These are phyloP conservation scores for Penicillium flavigenum DNA, from an alignment of 495 filamentous ascomycete species.

Conservation along the genomic window DNA sequence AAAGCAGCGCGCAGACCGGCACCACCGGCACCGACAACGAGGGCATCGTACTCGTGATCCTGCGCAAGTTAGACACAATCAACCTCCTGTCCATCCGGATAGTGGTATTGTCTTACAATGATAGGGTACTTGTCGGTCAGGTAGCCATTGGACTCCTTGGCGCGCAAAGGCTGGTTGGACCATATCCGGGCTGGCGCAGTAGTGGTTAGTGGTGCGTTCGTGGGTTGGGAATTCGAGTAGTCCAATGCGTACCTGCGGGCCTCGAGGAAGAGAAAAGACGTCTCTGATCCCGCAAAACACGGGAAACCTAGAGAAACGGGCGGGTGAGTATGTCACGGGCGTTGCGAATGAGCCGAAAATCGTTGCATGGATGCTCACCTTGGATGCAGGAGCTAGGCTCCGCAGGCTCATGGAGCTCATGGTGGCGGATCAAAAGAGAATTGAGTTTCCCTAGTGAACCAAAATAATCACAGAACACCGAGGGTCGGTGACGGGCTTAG, in stretches of 20 bases:
- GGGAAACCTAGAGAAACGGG: constrained; percentile 42
- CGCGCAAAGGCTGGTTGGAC: constrained; percentile 77
- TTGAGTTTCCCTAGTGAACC: constrained; percentile 31
- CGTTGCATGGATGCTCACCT: constrained; percentile 42
- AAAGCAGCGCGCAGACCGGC: constrained; percentile 93
- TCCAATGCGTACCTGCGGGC: constrained; percentile 64
- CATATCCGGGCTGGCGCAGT: constrained; percentile 67
- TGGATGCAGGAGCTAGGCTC: constrained; percentile 58
- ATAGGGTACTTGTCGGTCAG: constrained; percentile 86
- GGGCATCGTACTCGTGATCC: constrained; percentile 81
- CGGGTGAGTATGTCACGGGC: constrained; percentile 25
- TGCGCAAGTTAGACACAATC: constrained; percentile 37
- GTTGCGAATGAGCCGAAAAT: constrained; percentile 27
- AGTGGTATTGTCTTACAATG: constrained; percentile 62
- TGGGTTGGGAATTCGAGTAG: constrained; percentile 11
- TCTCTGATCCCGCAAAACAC: constrained; percentile 51
- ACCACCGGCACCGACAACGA: constrained; percentile 93
- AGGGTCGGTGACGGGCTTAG: constrained; percentile 23
- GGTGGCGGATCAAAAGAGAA: constrained; percentile 39
- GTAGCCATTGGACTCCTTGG: constrained; percentile 84
- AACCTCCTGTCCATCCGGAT: background rate
- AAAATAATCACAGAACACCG: constrained; percentile 24
- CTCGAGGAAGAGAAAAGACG: constrained; percentile 84
- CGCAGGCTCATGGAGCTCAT: constrained; percentile 61
- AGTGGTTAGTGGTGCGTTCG: constrained; percentile 32